A percentile compares a stretch with the other conserved stretches of the same genome.
phyloP scores from a whole-genome alignment of 176 grass and related monocot species.

The Hordeum vulgare region DNA sequence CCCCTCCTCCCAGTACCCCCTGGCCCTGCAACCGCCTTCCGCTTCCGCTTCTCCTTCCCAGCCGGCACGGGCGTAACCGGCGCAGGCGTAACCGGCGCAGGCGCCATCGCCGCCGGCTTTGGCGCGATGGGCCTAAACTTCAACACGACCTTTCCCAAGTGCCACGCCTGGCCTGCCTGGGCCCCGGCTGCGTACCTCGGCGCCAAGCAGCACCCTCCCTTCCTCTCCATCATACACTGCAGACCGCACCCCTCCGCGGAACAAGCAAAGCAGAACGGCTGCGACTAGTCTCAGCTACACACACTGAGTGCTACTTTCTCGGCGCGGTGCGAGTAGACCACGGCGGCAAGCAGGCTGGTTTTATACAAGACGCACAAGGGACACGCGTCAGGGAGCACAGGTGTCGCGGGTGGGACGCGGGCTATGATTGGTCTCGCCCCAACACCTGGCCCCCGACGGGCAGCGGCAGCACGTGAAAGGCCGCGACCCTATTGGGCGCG shows the following conservation, averaged over 20 bases:
- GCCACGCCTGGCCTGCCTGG: constrained; percentile 25
- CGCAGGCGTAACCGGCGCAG: not conserved
- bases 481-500: not conserved
- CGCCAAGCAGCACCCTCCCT: constrained; percentile 51
- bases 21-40: not conserved
- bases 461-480: constrained; percentile 44
- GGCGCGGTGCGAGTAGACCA: not conserved
- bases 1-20: not conserved
- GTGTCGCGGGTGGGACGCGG: not conserved
- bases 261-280: not conserved
- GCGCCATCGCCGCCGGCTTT: constrained; percentile 46
- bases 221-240: constrained; percentile 54
- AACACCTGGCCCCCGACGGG: constrained; percentile 33
- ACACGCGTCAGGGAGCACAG: constrained; percentile 33
- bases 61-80: too few relatives aligned
- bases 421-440: constrained; percentile 18
- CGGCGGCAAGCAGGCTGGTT: not conserved
- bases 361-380: not conserved
- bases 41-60: constrained; percentile 7
- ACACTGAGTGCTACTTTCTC: not conserved
- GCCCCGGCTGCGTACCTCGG: constrained; percentile 22
- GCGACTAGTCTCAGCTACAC: not conserved
- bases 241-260: not conserved
- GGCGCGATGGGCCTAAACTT: constrained; percentile 88
- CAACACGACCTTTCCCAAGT: constrained; percentile 64